Evolutionary conservation across 257 asterid genomes (phyloP).

Genomic region (Solanum paucissectum): DNA sequence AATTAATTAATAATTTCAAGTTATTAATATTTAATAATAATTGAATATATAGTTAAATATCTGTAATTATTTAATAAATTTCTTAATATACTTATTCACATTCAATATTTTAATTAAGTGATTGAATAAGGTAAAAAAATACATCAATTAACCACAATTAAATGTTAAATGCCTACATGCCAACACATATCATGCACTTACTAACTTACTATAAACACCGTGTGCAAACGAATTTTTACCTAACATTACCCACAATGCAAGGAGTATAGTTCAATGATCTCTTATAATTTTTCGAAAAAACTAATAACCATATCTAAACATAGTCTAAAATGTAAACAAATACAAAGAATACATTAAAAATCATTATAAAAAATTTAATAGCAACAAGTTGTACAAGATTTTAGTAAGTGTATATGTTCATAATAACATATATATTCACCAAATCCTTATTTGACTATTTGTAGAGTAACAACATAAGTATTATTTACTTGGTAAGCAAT

Average conservation of each 20-base stretch:
- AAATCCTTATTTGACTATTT: not conserved
- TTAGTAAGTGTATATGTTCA: not conserved
- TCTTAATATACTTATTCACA: not conserved
- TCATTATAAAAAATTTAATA: too few relatives aligned
- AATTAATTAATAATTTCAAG: too few relatives aligned
- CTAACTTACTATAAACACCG: not conserved
- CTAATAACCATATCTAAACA: not conserved
- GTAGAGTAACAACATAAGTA: not conserved
- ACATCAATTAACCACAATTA: not conserved
- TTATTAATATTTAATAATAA: too few relatives aligned
- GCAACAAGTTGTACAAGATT: not conserved
- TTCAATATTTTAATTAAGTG: too few relatives aligned
- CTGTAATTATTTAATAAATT: too few relatives aligned
- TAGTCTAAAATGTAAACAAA: not conserved
- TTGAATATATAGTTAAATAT: not conserved
- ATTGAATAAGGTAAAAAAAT: not conserved
- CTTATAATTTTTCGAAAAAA: too few relatives aligned
- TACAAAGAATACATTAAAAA: not conserved
- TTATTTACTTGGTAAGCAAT: not conserved
- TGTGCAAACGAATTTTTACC: too few relatives aligned
- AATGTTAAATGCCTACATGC: not conserved
- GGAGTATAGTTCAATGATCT: not conserved
- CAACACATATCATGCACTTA: not conserved
- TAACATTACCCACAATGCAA: not conserved
- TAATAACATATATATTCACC: not conserved